A percentile compares a stretch with the other conserved stretches of the same genome.
phyloP scores from a whole-genome alignment of 2,329 filamentous ascomycete genomes.

The Botrytis sinoallii region DNA sequence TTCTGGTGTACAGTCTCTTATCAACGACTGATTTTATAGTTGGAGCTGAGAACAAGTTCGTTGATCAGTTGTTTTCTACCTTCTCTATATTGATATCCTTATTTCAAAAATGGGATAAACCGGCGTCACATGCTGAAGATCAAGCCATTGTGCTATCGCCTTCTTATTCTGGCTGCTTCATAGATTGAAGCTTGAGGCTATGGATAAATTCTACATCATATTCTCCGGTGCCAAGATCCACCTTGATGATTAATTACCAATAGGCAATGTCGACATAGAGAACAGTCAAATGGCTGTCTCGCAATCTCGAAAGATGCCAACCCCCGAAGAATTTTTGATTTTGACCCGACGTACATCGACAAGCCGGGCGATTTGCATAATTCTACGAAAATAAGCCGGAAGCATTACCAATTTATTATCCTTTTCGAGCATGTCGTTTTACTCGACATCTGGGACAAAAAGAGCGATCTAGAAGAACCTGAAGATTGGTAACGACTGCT shows the following conservation, averaged over 20 bases:
- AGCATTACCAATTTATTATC: slow-evolving; percentile 11
- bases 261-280: background rate
- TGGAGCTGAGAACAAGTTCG: slow-evolving; percentile 2
- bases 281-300: background rate
- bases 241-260: background rate
- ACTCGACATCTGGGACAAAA: background rate
- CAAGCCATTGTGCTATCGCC: background rate
- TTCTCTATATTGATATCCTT: background rate
- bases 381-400: slow-evolving; percentile 19
- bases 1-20: slow-evolving; percentile 8
- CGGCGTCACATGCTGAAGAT: slow-evolving; percentile 9
- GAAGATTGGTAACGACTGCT: background rate
- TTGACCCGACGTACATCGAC: background rate
- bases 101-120: slow-evolving; percentile 1
- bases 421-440: background rate
- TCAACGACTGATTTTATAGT: slow-evolving; percentile 5
- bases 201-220: background rate
- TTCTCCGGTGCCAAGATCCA: background rate
- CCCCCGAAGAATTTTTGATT: slow-evolving; percentile 5
- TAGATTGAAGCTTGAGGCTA: background rate
- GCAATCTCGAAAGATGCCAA: slow-evolving; percentile 1
- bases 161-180: background rate
- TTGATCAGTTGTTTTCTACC: slow-evolving; percentile 4
- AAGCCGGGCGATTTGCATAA: slow-evolving; percentile 3
- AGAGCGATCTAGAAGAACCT: slow-evolving; percentile 5